phyloP scores from a whole-genome alignment of 2,329 filamentous ascomycete genomes.

The Drechmeria coniospora region DNA sequence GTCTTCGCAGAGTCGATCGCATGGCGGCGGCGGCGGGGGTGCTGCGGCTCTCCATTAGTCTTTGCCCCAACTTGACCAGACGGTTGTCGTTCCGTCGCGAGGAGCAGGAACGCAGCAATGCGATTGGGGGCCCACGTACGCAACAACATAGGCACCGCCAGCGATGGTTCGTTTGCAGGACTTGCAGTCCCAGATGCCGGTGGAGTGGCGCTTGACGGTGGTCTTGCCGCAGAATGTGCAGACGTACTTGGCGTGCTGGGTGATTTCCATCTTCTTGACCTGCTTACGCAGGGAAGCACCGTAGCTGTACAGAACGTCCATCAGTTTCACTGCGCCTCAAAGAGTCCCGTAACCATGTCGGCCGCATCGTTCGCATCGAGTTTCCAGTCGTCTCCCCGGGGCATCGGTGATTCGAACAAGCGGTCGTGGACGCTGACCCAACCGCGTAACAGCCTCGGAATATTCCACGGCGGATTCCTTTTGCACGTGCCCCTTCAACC shows the following conservation, averaged over 20 bases:
- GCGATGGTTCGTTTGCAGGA: slow-evolving; percentile 72
- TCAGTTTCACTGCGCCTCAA: no score
- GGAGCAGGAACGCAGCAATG: no score
- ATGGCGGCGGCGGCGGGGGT: slow-evolving; percentile 88
- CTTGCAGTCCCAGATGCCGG: slow-evolving; percentile 96
- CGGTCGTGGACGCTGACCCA: no score
- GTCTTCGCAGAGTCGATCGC: slow-evolving; percentile 89
- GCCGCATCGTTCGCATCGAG: background rate
- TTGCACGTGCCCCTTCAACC: background rate
- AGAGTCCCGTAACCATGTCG: background rate
- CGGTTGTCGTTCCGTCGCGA: background rate
- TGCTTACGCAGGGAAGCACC: slow-evolving; percentile 98
- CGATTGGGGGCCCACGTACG: slow-evolving; percentile 66
- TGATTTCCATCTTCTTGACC: slow-evolving; percentile 98
- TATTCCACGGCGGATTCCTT: no score
- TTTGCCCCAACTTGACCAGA: background rate
- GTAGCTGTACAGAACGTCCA: slow-evolving; percentile 43
- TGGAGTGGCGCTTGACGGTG: slow-evolving; percentile 76
- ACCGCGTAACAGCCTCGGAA: no score
- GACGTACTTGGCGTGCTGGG: slow-evolving; percentile 91
- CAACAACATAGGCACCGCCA: slow-evolving; percentile 78
- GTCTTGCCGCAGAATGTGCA: slow-evolving; percentile 99
- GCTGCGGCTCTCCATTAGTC: slow-evolving; percentile 32
- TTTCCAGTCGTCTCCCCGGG: no score
- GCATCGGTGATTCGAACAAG: background rate